Percentiles rank a stretch among this genome's conserved stretches.
phyloP scores from a whole-genome alignment of 257 asterid genomes.

The Eucommia ulmoides region DNA sequence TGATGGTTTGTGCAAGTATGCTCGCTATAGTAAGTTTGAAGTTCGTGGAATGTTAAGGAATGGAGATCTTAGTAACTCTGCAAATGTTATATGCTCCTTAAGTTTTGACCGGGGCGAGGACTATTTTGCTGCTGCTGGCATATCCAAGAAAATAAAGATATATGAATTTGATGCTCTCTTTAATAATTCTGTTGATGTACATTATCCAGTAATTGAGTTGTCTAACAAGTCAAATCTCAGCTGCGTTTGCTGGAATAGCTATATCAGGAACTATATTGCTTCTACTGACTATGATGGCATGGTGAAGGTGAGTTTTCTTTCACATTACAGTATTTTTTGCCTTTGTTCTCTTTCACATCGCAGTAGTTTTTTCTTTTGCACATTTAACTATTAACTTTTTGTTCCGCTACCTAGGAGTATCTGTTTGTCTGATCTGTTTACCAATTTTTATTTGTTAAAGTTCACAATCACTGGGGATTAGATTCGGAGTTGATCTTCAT shows the following conservation, averaged over 20 bases:
- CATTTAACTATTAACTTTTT: too few relatives aligned
- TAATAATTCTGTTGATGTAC: conserved; percentile 70
- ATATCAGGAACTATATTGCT: conserved; percentile 87
- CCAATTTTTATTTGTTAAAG: too few relatives aligned
- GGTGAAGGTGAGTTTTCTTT: conserved; percentile 37
- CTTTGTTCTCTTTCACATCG: too few relatives aligned
- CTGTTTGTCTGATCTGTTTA: too few relatives aligned
- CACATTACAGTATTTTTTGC: too few relatives aligned
- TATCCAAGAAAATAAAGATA: conserved; percentile 84
- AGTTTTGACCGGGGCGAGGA: conserved; percentile 96
- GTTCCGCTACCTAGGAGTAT: too few relatives aligned
- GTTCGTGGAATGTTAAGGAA: conserved; percentile 53
- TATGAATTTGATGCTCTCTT: conserved; percentile 61
- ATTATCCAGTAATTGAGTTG: conserved; percentile 84
- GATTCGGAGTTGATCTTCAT: too few relatives aligned
- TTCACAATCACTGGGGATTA: too few relatives aligned
- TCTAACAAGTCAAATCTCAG: conserved; percentile 72
- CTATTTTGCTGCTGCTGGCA: conserved; percentile 84
- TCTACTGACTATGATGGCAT: conserved; percentile 90
- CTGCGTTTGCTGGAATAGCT: conserved; percentile 86
- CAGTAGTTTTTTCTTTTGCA: too few relatives aligned
- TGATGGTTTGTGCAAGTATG: conserved; percentile 81
- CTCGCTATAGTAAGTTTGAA: conserved; percentile 65
- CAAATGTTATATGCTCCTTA: conserved; percentile 86
- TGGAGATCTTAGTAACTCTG: conserved; percentile 63